These are phyloP conservation scores for Fusarium sp. DNA, from an alignment of 2,329 filamentous ascomycete genomes.

Conservation along the genomic window DNA sequence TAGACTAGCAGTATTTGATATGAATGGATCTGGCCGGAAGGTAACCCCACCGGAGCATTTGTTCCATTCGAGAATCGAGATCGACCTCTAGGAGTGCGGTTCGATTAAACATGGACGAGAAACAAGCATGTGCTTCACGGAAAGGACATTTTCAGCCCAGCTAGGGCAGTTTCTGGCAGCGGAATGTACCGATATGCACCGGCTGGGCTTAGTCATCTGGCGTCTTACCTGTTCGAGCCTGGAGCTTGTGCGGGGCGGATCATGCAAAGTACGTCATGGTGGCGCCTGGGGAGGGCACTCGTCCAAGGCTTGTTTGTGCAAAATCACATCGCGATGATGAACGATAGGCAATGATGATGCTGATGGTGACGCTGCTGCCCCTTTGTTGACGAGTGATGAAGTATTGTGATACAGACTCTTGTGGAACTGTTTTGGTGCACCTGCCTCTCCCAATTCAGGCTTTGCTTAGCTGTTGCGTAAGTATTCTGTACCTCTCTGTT, in stretches of 20 bases:
- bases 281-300: slow-evolving; percentile 22
- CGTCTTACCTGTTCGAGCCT: slow-evolving; percentile 31
- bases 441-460: neutral
- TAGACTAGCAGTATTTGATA: neutral
- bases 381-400: slow-evolving; percentile 1
- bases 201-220: slow-evolving; percentile 12
- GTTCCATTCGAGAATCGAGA: slow-evolving; percentile 32
- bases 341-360: slow-evolving; percentile 36
- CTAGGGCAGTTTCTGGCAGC: slow-evolving; percentile 8
- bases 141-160: neutral
- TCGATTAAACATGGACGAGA: neutral
- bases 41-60: slow-evolving; percentile 30
- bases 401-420: slow-evolving; percentile 7
- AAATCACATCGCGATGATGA: slow-evolving; percentile 37
- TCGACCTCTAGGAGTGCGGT: neutral
- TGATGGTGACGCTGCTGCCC: slow-evolving; percentile 32
- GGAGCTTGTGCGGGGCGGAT: slow-evolving; percentile 37
- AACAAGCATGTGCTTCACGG: slow-evolving; percentile 24
- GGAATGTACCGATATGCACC: neutral
- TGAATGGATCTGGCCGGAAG: neutral
- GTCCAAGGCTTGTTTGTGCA: slow-evolving; percentile 31
- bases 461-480: slow-evolving; percentile 26
- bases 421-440: slow-evolving; percentile 12
- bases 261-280: slow-evolving; percentile 40
- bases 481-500: slow-evolving; percentile 24